Evolutionary conservation across 164 flowering plant genomes (phyloP), one percentile per base, ranked within the genome.

Genomic region (Sedum album): DNA sequence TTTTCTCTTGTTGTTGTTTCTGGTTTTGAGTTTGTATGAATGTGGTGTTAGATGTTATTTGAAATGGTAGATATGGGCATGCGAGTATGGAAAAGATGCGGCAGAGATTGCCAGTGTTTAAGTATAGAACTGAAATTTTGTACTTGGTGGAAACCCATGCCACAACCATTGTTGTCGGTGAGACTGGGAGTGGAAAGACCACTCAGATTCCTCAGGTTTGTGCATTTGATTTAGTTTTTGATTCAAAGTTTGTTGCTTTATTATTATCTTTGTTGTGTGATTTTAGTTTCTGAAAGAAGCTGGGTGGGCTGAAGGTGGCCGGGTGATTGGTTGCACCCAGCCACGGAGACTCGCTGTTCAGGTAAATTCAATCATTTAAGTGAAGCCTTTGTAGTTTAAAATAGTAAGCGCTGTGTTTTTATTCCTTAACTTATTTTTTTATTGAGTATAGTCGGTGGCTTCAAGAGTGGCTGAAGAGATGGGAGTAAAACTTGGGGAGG

Each of bases 121-220:
- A 88, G 82, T 83, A 90, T 76, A 77, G 90, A 31, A 82, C 80
- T 15, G 79, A 87, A 6, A 90, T 94, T 75, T 88, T 91, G 7
- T 94, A 94, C 61, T 78, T 91, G 61, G 92, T 91, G 5, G 99
- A 94, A 82, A 86, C 79, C 69, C 96, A 84, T 57, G 88, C 96
- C 66, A 88, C 97, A 44, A 85, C 90, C 60, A 79, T 94, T 36
- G 61, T 94, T 30, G 97, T 94, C 55, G 99, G 99, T 15, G 96
- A 94, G 77, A 94, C 97, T 21, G 98, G 98, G 20, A 89, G 98
- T 64, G 98, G 98, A 14, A 90, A 91, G 79, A 94, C 97, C 74
- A 94, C 98, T 66, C 98, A 94, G 72, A 89, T 94, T 65, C 97
- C 98, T 71, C 98, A 89, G 93, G 98, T 89, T 48, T 44, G 2